A percentile compares a stretch with the other conserved stretches of the same genome.
phyloP scores from a whole-genome alignment of 2,329 filamentous ascomycete genomes.

The Fusarium napiforme region DNA sequence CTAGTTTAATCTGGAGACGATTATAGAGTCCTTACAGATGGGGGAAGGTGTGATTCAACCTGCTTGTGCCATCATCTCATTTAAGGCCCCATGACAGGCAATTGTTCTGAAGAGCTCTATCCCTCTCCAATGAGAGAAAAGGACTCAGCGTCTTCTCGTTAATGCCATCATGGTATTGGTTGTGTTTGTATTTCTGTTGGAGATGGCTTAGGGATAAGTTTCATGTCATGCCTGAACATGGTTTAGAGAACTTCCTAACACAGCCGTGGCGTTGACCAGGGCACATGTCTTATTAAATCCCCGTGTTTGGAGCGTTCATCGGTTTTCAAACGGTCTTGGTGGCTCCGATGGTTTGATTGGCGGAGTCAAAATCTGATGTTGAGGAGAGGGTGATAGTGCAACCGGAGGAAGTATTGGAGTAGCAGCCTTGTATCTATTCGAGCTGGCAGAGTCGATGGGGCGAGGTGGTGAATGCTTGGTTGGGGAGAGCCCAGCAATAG shows the following conservation, averaged over 20 bases:
- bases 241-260: neutral
- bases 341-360: slow-evolving; percentile 61
- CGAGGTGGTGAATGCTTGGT: slow-evolving; percentile 62
- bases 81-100: slow-evolving; percentile 12
- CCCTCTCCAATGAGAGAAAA: neutral
- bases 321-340: slow-evolving; percentile 31
- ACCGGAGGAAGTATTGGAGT: slow-evolving; percentile 66
- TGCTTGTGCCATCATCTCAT: slow-evolving; percentile 4
- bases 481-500: slow-evolving; percentile 61
- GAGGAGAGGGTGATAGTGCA: slow-evolving; percentile 67
- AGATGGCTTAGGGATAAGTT: neutral
- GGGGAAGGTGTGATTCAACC: slow-evolving; percentile 18
- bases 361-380: slow-evolving; percentile 67
- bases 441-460: slow-evolving; percentile 43
- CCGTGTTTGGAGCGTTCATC: slow-evolving; percentile 22
- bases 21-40: slow-evolving; percentile 17
- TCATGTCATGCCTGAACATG: neutral
- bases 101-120: slow-evolving; percentile 1
- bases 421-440: slow-evolving; percentile 47
- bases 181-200: neutral
- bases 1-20: slow-evolving; percentile 3
- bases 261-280: slow-evolving; percentile 20
- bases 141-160: neutral
- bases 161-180: slow-evolving; percentile 8
- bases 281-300: slow-evolving; percentile 9